Evolutionary conservation across 2,329 filamentous ascomycete species (phyloP).

Genomic region (Arthroderma sp.): DNA sequence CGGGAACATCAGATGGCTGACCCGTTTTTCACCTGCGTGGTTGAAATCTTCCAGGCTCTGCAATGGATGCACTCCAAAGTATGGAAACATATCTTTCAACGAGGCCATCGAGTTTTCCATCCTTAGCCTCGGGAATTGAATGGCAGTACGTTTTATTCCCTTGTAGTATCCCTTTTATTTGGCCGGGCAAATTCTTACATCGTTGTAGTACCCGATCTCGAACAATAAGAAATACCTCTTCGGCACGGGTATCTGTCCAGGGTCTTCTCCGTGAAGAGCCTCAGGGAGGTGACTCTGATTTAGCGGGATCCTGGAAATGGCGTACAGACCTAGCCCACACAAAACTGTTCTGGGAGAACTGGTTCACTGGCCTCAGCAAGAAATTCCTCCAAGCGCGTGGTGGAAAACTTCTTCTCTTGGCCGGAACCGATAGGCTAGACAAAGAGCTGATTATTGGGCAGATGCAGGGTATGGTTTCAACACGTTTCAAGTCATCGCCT

Average conservation of each 20-base stretch:
- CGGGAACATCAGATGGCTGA: not conserved
- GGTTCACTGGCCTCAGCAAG: slow-evolving; percentile 77
- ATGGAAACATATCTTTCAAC: slow-evolving; percentile 88
- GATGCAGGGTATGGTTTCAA: slow-evolving; percentile 62
- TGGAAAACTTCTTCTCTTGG: slow-evolving; percentile 73
- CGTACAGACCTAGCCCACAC: slow-evolving; percentile 72
- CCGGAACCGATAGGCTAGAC: slow-evolving; percentile 79
- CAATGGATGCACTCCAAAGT: slow-evolving; percentile 83
- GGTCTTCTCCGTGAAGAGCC: slow-evolving; percentile 51
- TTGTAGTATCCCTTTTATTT: not conserved
- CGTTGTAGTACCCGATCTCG: slow-evolving; percentile 54
- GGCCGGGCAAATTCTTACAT: not conserved
- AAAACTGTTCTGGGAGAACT: slow-evolving; percentile 84
- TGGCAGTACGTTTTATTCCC: slow-evolving; percentile 54
- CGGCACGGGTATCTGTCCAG: slow-evolving; percentile 80
- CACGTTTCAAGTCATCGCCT: not conserved
- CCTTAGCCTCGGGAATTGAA: slow-evolving; percentile 66
- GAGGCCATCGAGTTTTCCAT: slow-evolving; percentile 66
- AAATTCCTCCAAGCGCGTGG: slow-evolving; percentile 75
- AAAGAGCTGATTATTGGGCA: slow-evolving; percentile 90
- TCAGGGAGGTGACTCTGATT: slow-evolving; percentile 15
- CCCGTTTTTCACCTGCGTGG: not conserved
- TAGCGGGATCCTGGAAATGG: slow-evolving; percentile 60
- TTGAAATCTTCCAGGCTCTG: slow-evolving; percentile 46
- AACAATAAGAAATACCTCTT: slow-evolving; percentile 69